A percentile compares a stretch with the other conserved stretches of the same genome.
These are phyloP conservation scores for Rugonectria rugulosa DNA, from an alignment of 2,329 filamentous ascomycete species.

Conservation along the genomic window DNA sequence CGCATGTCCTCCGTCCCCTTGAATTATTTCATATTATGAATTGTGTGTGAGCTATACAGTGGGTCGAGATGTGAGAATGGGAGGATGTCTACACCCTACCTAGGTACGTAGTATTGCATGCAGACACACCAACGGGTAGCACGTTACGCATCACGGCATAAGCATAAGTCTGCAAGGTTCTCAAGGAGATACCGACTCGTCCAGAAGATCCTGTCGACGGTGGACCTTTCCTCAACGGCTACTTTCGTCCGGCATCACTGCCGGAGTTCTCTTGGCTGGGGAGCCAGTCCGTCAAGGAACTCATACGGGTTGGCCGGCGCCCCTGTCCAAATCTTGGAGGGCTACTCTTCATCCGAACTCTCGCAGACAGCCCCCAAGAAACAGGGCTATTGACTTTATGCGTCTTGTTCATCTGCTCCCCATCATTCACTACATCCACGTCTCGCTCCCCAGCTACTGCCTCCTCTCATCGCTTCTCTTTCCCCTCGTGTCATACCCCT, in stretches of 20 bases:
- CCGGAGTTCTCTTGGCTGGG: neutral
- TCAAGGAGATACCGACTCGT: conserved; percentile 8
- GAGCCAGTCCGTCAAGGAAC: conserved; percentile 17
- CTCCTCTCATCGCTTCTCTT: conserved; percentile 27
- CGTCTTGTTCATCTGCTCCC: conserved; percentile 27
- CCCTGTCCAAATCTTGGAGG: conserved; percentile 27
- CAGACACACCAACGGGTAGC: neutral
- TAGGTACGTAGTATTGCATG: no score
- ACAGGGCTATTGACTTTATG: conserved; percentile 31
- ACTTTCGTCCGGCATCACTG: conserved; percentile 1
- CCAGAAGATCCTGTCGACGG: neutral
- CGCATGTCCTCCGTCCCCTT: conserved; percentile 10
- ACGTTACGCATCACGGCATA: conserved; percentile 4
- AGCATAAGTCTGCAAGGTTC: neutral
- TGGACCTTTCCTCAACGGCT: neutral
- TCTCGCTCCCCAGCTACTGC: conserved; percentile 10
- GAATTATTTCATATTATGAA: conserved; percentile 6
- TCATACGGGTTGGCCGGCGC: conserved; percentile 15
- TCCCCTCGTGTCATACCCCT: conserved; percentile 7
- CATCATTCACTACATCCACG: conserved; percentile 19
- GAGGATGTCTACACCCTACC: neutral
- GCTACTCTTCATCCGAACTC: conserved; percentile 34
- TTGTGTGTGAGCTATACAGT: neutral
- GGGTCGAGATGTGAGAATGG: conserved; percentile 9
- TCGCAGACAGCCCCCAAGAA: conserved; percentile 17